Percentiles rank a stretch among this genome's conserved stretches.
phyloP scores from a whole-genome alignment of 495 filamentous ascomycete species.

The Aspergillus biplanus region DNA sequence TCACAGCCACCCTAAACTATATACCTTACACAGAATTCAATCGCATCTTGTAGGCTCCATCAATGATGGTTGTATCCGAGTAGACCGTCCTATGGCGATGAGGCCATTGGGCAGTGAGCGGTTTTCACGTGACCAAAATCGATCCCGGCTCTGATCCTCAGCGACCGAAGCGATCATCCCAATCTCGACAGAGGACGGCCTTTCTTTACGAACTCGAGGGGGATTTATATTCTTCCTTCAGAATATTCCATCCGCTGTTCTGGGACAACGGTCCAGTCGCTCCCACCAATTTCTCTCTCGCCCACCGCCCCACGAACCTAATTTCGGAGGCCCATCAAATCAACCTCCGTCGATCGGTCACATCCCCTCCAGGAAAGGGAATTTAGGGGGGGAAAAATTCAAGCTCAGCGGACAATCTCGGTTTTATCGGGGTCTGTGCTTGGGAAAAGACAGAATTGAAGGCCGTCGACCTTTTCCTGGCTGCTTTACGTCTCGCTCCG shows the following conservation, averaged over 20 bases:
- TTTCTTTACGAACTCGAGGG: background rate
- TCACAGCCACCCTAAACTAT: too few species aligned
- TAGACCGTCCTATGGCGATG: background rate
- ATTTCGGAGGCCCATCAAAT: constrained; percentile 33
- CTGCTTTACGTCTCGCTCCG: background rate
- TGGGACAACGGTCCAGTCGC: background rate
- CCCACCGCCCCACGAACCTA: constrained; percentile 41
- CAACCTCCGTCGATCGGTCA: constrained; percentile 32
- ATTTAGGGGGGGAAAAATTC: constrained; percentile 8
- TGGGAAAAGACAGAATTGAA: background rate
- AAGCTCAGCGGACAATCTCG: constrained; percentile 11
- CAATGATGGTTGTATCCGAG: too few species aligned
- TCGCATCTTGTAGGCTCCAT: too few species aligned
- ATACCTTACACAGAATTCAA: too few species aligned
- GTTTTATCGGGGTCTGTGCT: constrained; percentile 6
- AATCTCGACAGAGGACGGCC: background rate
- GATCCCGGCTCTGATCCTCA: background rate
- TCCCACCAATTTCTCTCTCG: constrained; percentile 17
- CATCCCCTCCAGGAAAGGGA: constrained; percentile 14
- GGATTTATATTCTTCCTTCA: background rate
- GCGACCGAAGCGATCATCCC: background rate
- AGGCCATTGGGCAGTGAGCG: background rate
- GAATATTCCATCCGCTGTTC: background rate
- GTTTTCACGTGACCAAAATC: background rate
- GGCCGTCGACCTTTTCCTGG: background rate